These are phyloP conservation scores for Talaromyces sp. DNA, from an alignment of 2,329 filamentous ascomycete genomes.

Conservation along the genomic window DNA sequence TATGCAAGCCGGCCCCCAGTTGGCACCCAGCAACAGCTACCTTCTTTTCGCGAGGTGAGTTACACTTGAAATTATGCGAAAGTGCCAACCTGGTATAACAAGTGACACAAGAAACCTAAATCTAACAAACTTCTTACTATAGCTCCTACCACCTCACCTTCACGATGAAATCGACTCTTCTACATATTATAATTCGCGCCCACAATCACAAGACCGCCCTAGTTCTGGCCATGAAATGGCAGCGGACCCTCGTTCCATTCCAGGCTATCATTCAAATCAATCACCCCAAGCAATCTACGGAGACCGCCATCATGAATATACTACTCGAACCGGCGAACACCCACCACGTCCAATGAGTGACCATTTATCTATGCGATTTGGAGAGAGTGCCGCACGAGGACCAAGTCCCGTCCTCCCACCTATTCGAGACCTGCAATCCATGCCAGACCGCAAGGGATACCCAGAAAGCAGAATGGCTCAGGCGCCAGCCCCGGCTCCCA, in stretches of 20 bases:
- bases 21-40: slow-evolving; percentile 36
- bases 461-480: slow-evolving; percentile 28
- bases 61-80: not conserved
- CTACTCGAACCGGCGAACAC: slow-evolving; percentile 22
- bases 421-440: slow-evolving; percentile 39
- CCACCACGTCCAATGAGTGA: slow-evolving; percentile 23
- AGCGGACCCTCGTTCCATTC: slow-evolving; percentile 33
- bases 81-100: not conserved
- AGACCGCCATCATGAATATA: slow-evolving; percentile 29
- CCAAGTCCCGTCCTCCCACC: slow-evolving; percentile 42
- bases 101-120: not conserved
- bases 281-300: slow-evolving; percentile 26
- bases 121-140: not conserved
- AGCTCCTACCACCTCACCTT: slow-evolving; percentile 45
- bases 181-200: slow-evolving; percentile 35
- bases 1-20: slow-evolving; percentile 38
- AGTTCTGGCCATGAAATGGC: slow-evolving; percentile 33
- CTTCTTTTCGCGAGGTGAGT: slow-evolving; percentile 44
- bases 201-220: slow-evolving; percentile 34
- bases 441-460: slow-evolving; percentile 33
- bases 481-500: slow-evolving; percentile 11
- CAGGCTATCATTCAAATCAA: slow-evolving; percentile 23
- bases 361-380: slow-evolving; percentile 22
- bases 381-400: slow-evolving; percentile 31
- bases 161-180: slow-evolving; percentile 47